Evolutionary conservation across 2,329 filamentous ascomycete genomes (phyloP).

Genomic region (Shiraia bambusicola): DNA sequence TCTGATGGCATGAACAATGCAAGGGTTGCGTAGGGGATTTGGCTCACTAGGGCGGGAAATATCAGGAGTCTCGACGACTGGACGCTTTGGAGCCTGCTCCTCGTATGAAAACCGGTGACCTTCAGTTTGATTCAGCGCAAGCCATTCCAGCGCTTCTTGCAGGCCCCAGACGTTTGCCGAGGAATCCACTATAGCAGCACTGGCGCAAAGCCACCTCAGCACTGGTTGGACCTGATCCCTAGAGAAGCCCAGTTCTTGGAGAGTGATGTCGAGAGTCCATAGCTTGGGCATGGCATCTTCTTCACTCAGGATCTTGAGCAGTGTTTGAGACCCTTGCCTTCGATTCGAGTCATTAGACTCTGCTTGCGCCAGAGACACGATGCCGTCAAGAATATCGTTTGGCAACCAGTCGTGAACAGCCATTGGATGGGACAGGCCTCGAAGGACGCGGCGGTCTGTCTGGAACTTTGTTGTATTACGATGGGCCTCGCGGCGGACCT

Average conservation of each 20-base stretch:
- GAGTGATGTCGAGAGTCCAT: slow-evolving; percentile 79
- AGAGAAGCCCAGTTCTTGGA: slow-evolving; percentile 70
- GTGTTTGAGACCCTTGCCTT: slow-evolving; percentile 42
- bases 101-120: slow-evolving; percentile 75
- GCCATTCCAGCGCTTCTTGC: slow-evolving; percentile 85
- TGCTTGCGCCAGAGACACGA: slow-evolving; percentile 70
- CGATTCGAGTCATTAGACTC: slow-evolving; percentile 59
- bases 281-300: slow-evolving; percentile 78
- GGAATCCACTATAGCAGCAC: slow-evolving; percentile 52
- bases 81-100: slow-evolving; percentile 21
- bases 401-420: slow-evolving; percentile 78
- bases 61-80: slow-evolving; percentile 17
- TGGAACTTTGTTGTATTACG: slow-evolving; percentile 77
- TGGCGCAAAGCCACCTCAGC: slow-evolving; percentile 39
- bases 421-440: slow-evolving; percentile 73
- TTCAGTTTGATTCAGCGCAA: slow-evolving; percentile 72
- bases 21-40: too few relatives aligned
- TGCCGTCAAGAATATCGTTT: slow-evolving; percentile 72
- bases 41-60: slow-evolving; percentile 33
- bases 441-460: slow-evolving; percentile 80
- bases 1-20: too few relatives aligned
- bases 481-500: slow-evolving; percentile 74
- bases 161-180: slow-evolving; percentile 72
- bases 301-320: slow-evolving; percentile 57
- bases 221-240: slow-evolving; percentile 33